These are phyloP conservation scores for Thelonectria blattea DNA, from an alignment of 2,329 filamentous ascomycete species.

Conservation along the genomic window DNA sequence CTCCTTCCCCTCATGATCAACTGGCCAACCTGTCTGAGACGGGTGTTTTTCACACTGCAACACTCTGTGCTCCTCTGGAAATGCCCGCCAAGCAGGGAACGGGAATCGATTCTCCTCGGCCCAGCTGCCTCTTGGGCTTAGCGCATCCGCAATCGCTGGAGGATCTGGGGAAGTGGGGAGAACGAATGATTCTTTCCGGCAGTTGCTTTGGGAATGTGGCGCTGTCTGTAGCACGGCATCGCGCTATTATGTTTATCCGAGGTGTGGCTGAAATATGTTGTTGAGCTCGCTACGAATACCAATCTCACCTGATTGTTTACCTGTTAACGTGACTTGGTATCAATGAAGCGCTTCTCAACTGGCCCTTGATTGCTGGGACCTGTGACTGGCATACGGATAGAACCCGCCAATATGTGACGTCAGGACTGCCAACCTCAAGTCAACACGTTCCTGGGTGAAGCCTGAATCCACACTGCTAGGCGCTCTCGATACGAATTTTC, in stretches of 20 bases:
- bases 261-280: not conserved
- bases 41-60: conserved; percentile 21
- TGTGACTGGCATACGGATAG: too few species aligned
- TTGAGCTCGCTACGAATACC: not conserved
- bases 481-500: too few species aligned
- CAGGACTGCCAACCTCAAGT: too few species aligned
- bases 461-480: too few species aligned
- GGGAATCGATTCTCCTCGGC: conserved; percentile 7
- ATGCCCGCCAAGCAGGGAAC: conserved; percentile 5
- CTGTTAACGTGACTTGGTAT: too few species aligned
- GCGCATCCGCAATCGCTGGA: conserved; percentile 20
- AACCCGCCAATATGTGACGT: too few species aligned
- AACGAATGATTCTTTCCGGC: not conserved
- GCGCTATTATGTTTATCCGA: not conserved
- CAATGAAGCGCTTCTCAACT: too few species aligned
- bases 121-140: conserved; percentile 14
- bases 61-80: not conserved
- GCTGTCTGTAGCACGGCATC: not conserved
- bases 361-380: too few species aligned
- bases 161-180: conserved; percentile 23
- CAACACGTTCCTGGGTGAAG: too few species aligned
- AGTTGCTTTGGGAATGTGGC: conserved; percentile 11
- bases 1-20: not conserved
- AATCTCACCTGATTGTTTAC: too few species aligned
- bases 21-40: conserved; percentile 8